Evolutionary conservation across 495 filamentous ascomycete genomes (phyloP).

Genomic region (Penicillium lagena): DNA sequence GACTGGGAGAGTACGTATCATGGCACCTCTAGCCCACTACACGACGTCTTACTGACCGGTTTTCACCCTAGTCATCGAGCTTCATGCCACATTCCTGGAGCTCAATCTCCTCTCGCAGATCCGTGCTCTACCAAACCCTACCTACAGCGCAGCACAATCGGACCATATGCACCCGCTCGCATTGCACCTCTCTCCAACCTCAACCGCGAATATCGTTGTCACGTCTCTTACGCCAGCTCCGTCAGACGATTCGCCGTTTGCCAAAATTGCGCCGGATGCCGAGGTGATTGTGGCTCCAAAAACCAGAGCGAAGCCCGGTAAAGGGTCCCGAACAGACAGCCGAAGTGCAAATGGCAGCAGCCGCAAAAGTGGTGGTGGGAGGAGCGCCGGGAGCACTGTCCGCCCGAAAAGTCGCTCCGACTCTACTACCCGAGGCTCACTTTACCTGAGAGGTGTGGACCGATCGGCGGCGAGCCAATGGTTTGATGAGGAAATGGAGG

Average conservation of each 20-base stretch:
- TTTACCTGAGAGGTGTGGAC: constrained; percentile 77
- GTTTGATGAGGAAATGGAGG: constrained; percentile 58
- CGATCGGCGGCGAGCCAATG: constrained; percentile 56
- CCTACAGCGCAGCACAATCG: constrained; percentile 44
- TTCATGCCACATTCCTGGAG: constrained; percentile 92
- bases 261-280: constrained; percentile 86
- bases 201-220: constrained; percentile 85
- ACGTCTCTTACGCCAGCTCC: constrained; percentile 71
- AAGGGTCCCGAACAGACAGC: constrained; percentile 50
- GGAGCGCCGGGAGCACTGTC: constrained; percentile 64
- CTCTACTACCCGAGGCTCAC: constrained; percentile 49
- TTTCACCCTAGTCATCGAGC: constrained; percentile 66
- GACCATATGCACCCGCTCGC: constrained; percentile 71
- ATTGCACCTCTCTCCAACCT: constrained; percentile 90
- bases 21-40: not conserved
- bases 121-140: constrained; percentile 82
- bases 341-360: constrained; percentile 65
- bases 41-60: constrained; percentile 6
- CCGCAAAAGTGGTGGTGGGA: constrained; percentile 64
- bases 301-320: constrained; percentile 52
- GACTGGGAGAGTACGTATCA: constrained; percentile 77
- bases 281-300: constrained; percentile 97
- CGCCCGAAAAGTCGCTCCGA: constrained; percentile 54
- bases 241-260: constrained; percentile 65
- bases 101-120: constrained; percentile 91